These are phyloP conservation scores for Aspergillus proliferans DNA, from an alignment of 2,329 filamentous ascomycete genomes.

Conservation along the genomic window DNA sequence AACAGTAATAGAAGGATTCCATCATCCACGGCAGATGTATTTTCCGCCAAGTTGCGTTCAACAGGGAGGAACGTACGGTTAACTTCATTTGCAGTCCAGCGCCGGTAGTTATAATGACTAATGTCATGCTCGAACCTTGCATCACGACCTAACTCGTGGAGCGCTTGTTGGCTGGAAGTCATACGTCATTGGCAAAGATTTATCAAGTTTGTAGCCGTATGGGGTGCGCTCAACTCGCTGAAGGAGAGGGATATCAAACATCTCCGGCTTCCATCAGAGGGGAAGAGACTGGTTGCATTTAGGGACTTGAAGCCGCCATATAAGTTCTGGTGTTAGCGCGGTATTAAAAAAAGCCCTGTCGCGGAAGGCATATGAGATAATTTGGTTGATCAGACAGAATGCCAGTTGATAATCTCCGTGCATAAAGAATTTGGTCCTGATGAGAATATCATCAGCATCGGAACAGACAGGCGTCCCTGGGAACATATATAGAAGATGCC, in stretches of 20 bases:
- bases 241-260: slow-evolving; percentile 19
- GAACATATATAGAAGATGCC: neutral
- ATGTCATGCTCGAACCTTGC: slow-evolving; percentile 21
- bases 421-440: slow-evolving; percentile 4
- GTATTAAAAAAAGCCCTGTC: slow-evolving; percentile 20
- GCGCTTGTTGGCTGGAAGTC: slow-evolving; percentile 17
- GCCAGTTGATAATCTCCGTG: slow-evolving; percentile 21
- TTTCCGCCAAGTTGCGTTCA: neutral
- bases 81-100: slow-evolving; percentile 22
- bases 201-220: slow-evolving; percentile 18
- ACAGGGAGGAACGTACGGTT: slow-evolving; percentile 15
- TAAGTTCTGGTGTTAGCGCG: slow-evolving; percentile 17
- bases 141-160: slow-evolving; percentile 20
- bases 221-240: slow-evolving; percentile 14
- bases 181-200: slow-evolving; percentile 21
- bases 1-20: slow-evolving; percentile 3
- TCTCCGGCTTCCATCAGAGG: slow-evolving; percentile 2
- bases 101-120: slow-evolving; percentile 22
- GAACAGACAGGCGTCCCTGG: neutral
- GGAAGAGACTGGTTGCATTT: slow-evolving; percentile 12
- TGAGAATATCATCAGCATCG: slow-evolving; percentile 7
- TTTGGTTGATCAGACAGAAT: slow-evolving; percentile 22
- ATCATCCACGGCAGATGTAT: neutral
- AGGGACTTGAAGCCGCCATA: slow-evolving; percentile 18
- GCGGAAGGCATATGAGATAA: slow-evolving; percentile 18